A percentile compares a stretch with the other conserved stretches of the same genome.
These are phyloP conservation scores for Tinospora cordifolia DNA, from an alignment of 164 flowering plant species.

Conservation along the genomic window DNA sequence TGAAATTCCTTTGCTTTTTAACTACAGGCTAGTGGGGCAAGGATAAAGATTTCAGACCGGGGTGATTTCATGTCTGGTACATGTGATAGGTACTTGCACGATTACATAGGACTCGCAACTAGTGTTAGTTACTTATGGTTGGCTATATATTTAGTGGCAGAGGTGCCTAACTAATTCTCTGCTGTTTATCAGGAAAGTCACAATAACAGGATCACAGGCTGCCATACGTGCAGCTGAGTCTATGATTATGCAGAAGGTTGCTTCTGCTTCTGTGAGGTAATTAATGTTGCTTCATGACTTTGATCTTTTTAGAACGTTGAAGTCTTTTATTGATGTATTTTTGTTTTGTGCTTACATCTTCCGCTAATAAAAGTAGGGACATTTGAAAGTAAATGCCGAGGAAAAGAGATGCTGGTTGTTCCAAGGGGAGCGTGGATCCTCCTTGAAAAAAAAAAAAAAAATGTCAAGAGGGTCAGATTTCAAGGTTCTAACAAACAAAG, in stretches of 20 bases:
- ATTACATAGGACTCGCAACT: not conserved
- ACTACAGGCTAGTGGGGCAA: slow-evolving; percentile 85
- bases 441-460: no score
- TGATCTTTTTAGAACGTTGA: no score
- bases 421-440: not conserved
- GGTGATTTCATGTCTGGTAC: slow-evolving; percentile 96
- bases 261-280: slow-evolving; percentile 63
- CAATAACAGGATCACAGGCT: slow-evolving; percentile 84
- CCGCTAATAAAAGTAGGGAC: slow-evolving; percentile 4
- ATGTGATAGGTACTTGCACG: slow-evolving; percentile 88
- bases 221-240: slow-evolving; percentile 72
- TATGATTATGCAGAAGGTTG: slow-evolving; percentile 75
- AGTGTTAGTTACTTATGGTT: not conserved
- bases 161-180: not conserved
- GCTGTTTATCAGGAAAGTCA: slow-evolving; percentile 71
- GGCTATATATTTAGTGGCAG: not conserved
- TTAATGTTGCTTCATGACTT: slow-evolving; percentile 12
- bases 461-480: not conserved
- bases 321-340: not conserved
- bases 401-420: not conserved
- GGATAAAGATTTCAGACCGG: slow-evolving; percentile 88
- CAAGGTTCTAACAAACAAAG: slow-evolving; percentile 9
- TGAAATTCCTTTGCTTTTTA: slow-evolving; percentile 1
- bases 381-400: slow-evolving; percentile 4
- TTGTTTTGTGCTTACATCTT: not conserved